Percentiles rank a stretch among this genome's conserved stretches.
Conservation (phyloP, 345 rosid species). For the Pistacia integerrima region DNA sequence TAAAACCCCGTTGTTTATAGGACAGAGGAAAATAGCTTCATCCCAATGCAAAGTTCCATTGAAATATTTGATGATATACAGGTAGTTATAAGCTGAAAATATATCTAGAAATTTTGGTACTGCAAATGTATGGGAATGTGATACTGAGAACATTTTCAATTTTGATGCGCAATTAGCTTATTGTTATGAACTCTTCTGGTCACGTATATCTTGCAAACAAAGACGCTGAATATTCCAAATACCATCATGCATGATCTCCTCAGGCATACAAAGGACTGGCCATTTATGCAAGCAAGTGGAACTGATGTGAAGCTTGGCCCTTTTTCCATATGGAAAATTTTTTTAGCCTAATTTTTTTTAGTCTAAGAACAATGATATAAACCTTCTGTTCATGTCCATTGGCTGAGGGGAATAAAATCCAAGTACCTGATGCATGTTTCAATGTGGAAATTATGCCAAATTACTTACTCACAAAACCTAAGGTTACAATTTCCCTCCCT, state of each 20-base stretch:
- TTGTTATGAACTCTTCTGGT: not conserved
- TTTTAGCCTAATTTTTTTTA: not conserved
- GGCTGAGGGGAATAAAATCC: not conserved
- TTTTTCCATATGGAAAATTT: no score
- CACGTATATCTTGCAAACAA: not conserved
- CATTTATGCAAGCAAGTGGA: not conserved
- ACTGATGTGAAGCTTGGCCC: not conserved
- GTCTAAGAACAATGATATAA: not conserved
- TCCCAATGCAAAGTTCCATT: not conserved
- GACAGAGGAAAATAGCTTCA: not conserved
- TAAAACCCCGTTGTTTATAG: not conserved
- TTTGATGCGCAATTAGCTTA: not conserved
- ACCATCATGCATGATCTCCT: no score
- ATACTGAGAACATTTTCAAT: not conserved
- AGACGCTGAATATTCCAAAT: no score
- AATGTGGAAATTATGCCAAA: not conserved
- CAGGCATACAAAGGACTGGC: not conserved
- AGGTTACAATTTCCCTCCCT: not conserved
- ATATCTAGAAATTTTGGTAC: not conserved
- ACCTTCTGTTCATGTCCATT: not conserved
- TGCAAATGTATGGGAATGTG: not conserved
- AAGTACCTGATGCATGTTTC: not conserved
- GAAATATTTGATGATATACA: not conserved
- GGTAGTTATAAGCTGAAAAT: not conserved
- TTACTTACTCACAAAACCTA: not conserved